phyloP scores from a whole-genome alignment of 2,329 filamentous ascomycete genomes.

The Aureobasidium sp. region DNA sequence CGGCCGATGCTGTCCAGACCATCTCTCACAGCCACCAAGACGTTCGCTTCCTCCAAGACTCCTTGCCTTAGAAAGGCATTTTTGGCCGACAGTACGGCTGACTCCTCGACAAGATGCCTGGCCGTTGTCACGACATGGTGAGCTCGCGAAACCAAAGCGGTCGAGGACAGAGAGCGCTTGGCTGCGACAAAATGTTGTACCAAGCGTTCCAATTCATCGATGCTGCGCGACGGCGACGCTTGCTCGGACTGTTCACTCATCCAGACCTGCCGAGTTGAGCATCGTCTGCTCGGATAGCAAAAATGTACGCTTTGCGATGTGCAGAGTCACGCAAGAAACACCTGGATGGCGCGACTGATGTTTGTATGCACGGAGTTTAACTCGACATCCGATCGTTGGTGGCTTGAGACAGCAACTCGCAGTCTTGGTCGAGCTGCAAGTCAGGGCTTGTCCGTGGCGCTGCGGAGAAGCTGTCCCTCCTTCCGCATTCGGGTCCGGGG shows the following conservation, averaged over 20 bases:
- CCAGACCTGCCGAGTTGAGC: background rate
- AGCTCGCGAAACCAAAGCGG: slow-evolving; percentile 67
- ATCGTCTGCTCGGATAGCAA: background rate
- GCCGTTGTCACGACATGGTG: slow-evolving; percentile 77
- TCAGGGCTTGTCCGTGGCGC: background rate
- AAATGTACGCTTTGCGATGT: background rate
- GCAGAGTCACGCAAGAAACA: slow-evolving; percentile 3
- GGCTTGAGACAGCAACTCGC: background rate
- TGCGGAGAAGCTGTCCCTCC: slow-evolving; percentile 1
- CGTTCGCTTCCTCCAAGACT: slow-evolving; percentile 35
- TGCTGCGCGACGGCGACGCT: slow-evolving; percentile 33
- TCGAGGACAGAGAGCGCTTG: slow-evolving; percentile 78
- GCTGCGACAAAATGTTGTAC: slow-evolving; percentile 78
- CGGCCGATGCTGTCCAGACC: slow-evolving; percentile 34
- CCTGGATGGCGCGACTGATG: slow-evolving; percentile 2
- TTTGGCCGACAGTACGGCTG: slow-evolving; percentile 56
- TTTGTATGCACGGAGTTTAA: background rate
- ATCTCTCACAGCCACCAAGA: slow-evolving; percentile 34
- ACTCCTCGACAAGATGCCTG: slow-evolving; percentile 67
- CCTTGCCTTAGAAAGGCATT: slow-evolving; percentile 34
- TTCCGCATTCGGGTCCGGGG: slow-evolving; percentile 7
- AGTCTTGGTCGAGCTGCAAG: background rate
- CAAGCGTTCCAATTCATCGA: slow-evolving; percentile 58
- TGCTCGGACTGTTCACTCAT: slow-evolving; percentile 26
- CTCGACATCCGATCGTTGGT: background rate